Percentiles rank a stretch among this genome's conserved stretches.
Evolutionary conservation across 1,139 yeast genomes (phyloP).

Genomic region (Arxiozyma slooffiae): DNA sequence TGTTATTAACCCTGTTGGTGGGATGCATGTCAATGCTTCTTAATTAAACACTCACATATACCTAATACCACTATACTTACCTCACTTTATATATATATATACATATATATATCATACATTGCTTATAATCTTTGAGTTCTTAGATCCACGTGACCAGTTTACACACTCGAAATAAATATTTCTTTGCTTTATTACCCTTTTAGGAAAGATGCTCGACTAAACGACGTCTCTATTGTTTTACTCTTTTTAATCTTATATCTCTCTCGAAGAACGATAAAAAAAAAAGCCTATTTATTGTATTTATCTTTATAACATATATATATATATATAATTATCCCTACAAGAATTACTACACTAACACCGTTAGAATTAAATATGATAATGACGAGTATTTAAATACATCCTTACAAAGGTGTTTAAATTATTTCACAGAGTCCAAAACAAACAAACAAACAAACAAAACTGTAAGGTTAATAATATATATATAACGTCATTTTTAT

Average conservation of each 20-base stretch:
- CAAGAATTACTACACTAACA: too few species aligned
- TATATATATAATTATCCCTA: background rate
- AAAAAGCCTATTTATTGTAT: too few species aligned
- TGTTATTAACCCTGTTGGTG: constrained; percentile 69
- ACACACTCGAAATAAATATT: background rate
- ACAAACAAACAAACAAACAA: too few species aligned
- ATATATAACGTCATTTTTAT: background rate
- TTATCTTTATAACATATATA: too few species aligned
- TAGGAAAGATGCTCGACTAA: background rate
- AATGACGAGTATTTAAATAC: too few species aligned
- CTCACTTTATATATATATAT: too few species aligned
- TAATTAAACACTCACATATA: background rate
- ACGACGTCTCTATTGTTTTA: background rate
- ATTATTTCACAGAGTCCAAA: too few species aligned
- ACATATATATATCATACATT: background rate
- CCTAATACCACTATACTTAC: too few species aligned
- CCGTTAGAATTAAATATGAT: too few species aligned
- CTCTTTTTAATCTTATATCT: too few species aligned
- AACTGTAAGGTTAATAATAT: background rate
- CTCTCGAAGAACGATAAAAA: background rate
- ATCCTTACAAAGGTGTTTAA: too few species aligned
- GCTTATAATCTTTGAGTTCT: too few species aligned
- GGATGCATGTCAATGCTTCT: constrained; percentile 67
- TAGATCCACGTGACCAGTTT: background rate
- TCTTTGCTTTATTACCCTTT: background rate